Base-by-base conservation (phyloP, 2,329 filamentous ascomycete species). In the Fusarium phyllophilum region DNA sequence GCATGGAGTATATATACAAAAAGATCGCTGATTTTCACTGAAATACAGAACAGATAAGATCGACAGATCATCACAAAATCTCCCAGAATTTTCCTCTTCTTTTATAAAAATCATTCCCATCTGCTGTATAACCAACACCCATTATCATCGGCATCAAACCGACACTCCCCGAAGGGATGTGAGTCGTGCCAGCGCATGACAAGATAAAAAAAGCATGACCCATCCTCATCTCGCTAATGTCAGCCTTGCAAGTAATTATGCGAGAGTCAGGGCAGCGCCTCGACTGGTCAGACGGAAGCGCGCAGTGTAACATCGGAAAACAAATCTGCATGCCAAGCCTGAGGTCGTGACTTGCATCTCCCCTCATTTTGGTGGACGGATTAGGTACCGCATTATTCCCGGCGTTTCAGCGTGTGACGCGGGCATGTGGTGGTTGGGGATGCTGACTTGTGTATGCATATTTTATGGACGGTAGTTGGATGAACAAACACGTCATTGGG, bases 111-210 rank as follows among this genome's bases (percentile, higher is more conserved):
- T 17, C 7, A 33, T 44, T 17, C 24, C 15, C 14, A 49, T 59
- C 29, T 59, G 7, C 18, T n/a, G 8, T 56, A 52, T 31, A 49
- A 42, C 33, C 29, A 22, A 29, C 31, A 34, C 22, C 12, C 17
- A 68, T 20, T 61, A 34, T 38, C 33, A 33, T 45, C 70, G 65
- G 70, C 33, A 42, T 34, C 38, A 49, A 44, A 70, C 69, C 70
- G 70, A 73, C 41, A 70, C 59, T 73, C 70, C 70, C 70, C 70
- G 70, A 49, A n/a, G 22, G 13, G 18, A 66, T 57, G 46, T n/a
- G 26, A 63, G 31, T 66, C 45, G 33, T 54, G 66, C 52, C 66
- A 70, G 46, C 67, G 45, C 67, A 70, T 70, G 67, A 70, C 66
- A 24, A 38, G 31, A 26, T 36, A 20, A 22, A 65, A 70, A 70